Conservation (phyloP, 805 yeast species). For the Candida broadrunensis region DNA sequence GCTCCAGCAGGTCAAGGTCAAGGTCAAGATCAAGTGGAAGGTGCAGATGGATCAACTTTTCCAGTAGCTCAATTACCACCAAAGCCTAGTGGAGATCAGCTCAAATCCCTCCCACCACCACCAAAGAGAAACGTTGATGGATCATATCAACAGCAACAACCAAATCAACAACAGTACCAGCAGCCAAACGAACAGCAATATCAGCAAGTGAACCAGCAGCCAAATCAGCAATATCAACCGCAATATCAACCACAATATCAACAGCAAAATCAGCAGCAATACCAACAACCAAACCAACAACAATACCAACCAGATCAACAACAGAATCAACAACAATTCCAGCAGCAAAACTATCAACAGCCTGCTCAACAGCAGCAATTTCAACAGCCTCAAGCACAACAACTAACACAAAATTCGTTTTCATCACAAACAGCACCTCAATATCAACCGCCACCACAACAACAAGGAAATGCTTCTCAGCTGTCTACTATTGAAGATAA, state of each 20-base stretch:
- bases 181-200: conserved; percentile 7
- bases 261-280: conserved; percentile 7
- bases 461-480: too few relatives aligned
- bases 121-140: conserved; percentile 40
- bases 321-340: conserved; percentile 2
- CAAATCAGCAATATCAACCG: conserved; percentile 7
- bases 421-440: too few relatives aligned
- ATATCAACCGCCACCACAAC: too few relatives aligned
- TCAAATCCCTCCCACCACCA: conserved; percentile 17
- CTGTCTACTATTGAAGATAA: conserved; percentile 6
- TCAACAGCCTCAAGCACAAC: conserved; percentile 4
- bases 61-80: conserved; percentile 6
- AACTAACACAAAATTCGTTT: conserved; percentile 10
- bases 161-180: conserved; percentile 3
- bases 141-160: conserved; percentile 7
- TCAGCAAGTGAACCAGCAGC: conserved; percentile 7
- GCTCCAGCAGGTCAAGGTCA: neutral
- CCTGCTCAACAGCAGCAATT: neutral
- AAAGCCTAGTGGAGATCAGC: conserved; percentile 15
- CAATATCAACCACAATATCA: conserved; percentile 9
- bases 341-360: neutral
- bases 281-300: conserved; percentile 8
- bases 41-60: neutral
- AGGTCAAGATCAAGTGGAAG: neutral
- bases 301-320: conserved; percentile 5